These are phyloP conservation scores for Lavandula angustifolia DNA, from an alignment of 257 asterid genomes.

Conservation along the genomic window DNA sequence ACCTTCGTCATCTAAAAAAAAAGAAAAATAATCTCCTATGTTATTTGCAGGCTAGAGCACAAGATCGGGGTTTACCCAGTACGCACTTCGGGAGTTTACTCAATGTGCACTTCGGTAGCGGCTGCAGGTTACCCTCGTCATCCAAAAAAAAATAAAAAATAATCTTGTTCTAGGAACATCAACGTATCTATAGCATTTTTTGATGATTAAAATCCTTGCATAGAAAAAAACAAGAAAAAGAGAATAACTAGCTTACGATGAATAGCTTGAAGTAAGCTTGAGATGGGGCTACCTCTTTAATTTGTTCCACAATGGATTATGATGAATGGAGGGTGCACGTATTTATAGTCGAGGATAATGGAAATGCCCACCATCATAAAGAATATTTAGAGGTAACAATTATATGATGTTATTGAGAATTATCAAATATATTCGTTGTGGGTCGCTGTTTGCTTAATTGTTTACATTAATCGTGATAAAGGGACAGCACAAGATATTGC, in stretches of 20 bases:
- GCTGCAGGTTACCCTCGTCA: too few species aligned
- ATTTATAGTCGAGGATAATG: slow-evolving; percentile 41
- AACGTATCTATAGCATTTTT: too few species aligned
- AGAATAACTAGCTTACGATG: slow-evolving; percentile 8
- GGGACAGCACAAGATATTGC: neutral
- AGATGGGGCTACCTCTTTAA: slow-evolving; percentile 1
- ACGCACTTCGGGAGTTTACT: too few species aligned
- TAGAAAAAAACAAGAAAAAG: slow-evolving; percentile 14
- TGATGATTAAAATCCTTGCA: slow-evolving; percentile 24
- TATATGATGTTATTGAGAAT: slow-evolving; percentile 33
- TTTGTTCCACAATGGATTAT: slow-evolving; percentile 35
- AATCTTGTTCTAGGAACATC: too few species aligned
- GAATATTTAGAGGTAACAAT: slow-evolving; percentile 29
- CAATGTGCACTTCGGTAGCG: too few species aligned
- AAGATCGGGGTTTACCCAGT: too few species aligned
- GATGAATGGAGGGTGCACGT: slow-evolving; percentile 17
- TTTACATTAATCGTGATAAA: slow-evolving; percentile 4
- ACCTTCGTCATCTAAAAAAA: too few species aligned
- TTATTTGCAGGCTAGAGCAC: too few species aligned
- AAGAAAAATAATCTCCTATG: too few species aligned
- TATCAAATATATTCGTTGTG: slow-evolving; percentile 23
- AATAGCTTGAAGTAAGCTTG: slow-evolving; percentile 28
- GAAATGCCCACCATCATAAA: slow-evolving; percentile 37
- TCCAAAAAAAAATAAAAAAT: too few species aligned
- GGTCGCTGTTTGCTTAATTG: slow-evolving; percentile 22